A percentile compares a stretch with the other conserved stretches of the same genome.
phyloP scores from a whole-genome alignment of 2,329 filamentous ascomycete species.

The Colletotrichum plurivorum region DNA sequence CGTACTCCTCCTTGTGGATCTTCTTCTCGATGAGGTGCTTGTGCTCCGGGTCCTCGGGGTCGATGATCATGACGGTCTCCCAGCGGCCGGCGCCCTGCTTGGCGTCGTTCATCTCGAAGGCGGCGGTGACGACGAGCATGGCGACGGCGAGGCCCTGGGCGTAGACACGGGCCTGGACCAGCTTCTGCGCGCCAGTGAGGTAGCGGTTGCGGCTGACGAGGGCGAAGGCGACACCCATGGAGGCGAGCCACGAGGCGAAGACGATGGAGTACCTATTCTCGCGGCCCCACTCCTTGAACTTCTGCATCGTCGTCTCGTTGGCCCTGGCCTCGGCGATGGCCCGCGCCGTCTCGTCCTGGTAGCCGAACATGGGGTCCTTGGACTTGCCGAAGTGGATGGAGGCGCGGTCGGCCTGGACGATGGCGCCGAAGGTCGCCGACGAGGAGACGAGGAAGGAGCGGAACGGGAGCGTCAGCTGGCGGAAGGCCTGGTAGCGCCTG shows the following conservation, averaged over 20 bases:
- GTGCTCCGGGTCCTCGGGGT: conserved; percentile 86
- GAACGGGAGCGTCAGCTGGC: conserved; percentile 88
- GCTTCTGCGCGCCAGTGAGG: conserved; percentile 83
- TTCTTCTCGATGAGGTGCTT: conserved; percentile 88
- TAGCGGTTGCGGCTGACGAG: conserved; percentile 84
- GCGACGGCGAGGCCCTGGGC: conserved; percentile 90
- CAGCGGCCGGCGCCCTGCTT: conserved; percentile 82
- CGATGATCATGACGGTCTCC: conserved; percentile 86
- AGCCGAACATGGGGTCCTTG: conserved; percentile 77
- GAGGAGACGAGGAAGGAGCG: conserved; percentile 91
- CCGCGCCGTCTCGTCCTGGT: conserved; percentile 74
- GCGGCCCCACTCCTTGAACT: conserved; percentile 79
- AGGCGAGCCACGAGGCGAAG: conserved; percentile 83
- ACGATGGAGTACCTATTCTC: conserved; percentile 91
- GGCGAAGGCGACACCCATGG: conserved; percentile 81
- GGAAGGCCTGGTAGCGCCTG: conserved; percentile 82
- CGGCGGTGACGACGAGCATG: conserved; percentile 85
- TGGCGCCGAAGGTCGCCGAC: conserved; percentile 85
- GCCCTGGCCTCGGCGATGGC: conserved; percentile 67
- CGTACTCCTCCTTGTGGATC: conserved; percentile 88
- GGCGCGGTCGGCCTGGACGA: conserved; percentile 86
- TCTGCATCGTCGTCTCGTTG: conserved; percentile 70
- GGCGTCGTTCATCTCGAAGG: conserved; percentile 85
- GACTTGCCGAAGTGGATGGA: conserved; percentile 75
- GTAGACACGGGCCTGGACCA: conserved; percentile 95